A percentile compares a stretch with the other conserved stretches of the same genome.
These are phyloP conservation scores for Fusarium virguliforme DNA, from an alignment of 2,329 filamentous ascomycete genomes.

Conservation along the genomic window DNA sequence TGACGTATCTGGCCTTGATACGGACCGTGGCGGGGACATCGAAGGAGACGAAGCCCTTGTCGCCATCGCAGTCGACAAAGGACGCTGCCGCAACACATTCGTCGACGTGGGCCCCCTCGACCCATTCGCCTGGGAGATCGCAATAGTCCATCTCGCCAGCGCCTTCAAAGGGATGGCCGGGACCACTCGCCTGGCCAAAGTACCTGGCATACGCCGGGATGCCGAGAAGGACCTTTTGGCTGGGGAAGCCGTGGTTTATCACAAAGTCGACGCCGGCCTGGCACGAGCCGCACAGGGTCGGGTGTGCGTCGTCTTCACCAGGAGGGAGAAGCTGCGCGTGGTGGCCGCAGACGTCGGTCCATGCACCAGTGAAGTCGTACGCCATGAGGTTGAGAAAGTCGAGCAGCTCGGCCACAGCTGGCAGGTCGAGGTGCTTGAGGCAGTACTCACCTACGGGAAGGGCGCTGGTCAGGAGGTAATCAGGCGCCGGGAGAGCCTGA, in stretches of 20 bases:
- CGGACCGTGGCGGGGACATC: constrained; percentile 74
- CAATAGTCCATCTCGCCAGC: constrained; percentile 74
- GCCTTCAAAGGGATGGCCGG: constrained; percentile 68
- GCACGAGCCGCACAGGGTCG: constrained; percentile 61
- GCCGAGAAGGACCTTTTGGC: constrained; percentile 73
- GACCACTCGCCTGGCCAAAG: constrained; percentile 69
- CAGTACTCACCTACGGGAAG: constrained; percentile 76
- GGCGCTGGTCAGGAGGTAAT: constrained; percentile 73
- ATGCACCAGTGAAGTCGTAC: constrained; percentile 78
- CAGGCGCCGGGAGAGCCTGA: constrained; percentile 67
- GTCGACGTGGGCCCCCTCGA: constrained; percentile 62
- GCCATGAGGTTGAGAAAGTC: constrained; percentile 79
- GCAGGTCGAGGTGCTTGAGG: constrained; percentile 72
- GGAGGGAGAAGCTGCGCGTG: constrained; percentile 74
- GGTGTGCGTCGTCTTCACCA: constrained; percentile 46
- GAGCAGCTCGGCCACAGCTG: constrained; percentile 65
- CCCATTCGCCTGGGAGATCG: constrained; percentile 71
- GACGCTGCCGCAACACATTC: constrained; percentile 70
- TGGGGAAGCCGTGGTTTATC: constrained; percentile 67
- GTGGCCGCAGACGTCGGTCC: constrained; percentile 73
- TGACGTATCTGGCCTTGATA: constrained; percentile 74
- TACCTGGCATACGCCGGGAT: constrained; percentile 75
- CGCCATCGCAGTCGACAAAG: constrained; percentile 62
- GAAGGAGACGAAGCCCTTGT: constrained; percentile 73
- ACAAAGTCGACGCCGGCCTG: constrained; percentile 72